phyloP scores from a whole-genome alignment of 169 alveolate species.

The Plasmodium vivax region DNA sequence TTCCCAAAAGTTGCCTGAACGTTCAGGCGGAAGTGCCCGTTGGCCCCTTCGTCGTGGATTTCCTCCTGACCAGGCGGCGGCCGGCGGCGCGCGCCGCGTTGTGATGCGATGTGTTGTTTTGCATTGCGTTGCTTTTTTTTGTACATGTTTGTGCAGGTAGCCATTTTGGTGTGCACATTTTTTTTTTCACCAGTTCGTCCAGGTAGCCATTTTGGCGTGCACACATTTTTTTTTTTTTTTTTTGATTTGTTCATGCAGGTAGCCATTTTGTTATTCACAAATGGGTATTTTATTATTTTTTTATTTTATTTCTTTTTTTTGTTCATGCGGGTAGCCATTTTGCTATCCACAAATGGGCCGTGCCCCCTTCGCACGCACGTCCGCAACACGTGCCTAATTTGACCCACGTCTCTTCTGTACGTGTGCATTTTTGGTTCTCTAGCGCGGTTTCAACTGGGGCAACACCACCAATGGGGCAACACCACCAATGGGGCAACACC shows the following conservation, averaged over 20 bases:
- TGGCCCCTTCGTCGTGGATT: slow-evolving; percentile 65
- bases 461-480: not conserved
- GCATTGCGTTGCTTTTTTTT: too few relatives aligned
- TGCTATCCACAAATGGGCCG: not conserved
- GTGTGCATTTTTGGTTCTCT: not conserved
- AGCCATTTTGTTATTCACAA: too few relatives aligned
- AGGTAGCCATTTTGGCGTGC: not conserved
- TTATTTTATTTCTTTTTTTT: too few relatives aligned
- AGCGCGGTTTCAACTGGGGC: not conserved
- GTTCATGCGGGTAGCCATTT: too few relatives aligned
- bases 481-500: not conserved
- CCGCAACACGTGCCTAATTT: too few relatives aligned
- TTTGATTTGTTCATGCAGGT: not conserved
- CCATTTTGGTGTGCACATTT: not conserved
- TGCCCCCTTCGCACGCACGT: not conserved
- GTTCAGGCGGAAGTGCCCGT: slow-evolving; percentile 49
- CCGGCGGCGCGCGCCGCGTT: not conserved
- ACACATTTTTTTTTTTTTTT: too few relatives aligned
- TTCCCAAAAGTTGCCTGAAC: slow-evolving; percentile 10
- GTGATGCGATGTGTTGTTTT: not conserved
- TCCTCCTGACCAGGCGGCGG: not conserved
- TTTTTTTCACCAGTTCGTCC: not conserved
- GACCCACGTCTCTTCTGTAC: not conserved
- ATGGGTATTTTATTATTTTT: too few relatives aligned
- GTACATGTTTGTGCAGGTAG: not conserved